A percentile compares a stretch with the other conserved stretches of the same genome.
Conservation (phyloP, 2,329 filamentous ascomycete genomes). For the Macroventuria anomochaeta region DNA sequence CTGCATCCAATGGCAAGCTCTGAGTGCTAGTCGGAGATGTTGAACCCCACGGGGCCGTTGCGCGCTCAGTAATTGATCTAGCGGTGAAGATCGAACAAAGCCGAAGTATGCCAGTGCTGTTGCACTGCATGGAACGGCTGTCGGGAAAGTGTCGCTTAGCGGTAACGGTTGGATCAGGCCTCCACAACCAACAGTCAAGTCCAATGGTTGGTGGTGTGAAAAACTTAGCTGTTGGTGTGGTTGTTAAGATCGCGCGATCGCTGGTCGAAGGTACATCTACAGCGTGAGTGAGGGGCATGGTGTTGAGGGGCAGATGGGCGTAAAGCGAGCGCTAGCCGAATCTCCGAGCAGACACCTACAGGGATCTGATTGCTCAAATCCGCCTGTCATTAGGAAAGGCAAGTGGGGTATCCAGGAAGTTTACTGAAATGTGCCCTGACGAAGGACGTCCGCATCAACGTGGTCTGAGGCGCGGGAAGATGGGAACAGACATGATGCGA, state of each 20-base stretch:
- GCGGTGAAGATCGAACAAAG: slow-evolving; percentile 35
- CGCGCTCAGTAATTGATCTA: slow-evolving; percentile 22
- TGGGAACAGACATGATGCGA: slow-evolving; percentile 7
- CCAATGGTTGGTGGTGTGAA: not conserved
- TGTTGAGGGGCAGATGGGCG: slow-evolving; percentile 44
- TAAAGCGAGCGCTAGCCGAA: too few relatives aligned
- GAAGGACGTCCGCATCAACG: slow-evolving; percentile 6
- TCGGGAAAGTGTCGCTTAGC: slow-evolving; percentile 6
- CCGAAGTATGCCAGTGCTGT: slow-evolving; percentile 26
- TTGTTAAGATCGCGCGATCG: slow-evolving; percentile 12
- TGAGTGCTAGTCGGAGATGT: slow-evolving; percentile 2
- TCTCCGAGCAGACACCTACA: too few relatives aligned
- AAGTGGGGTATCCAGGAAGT: slow-evolving; percentile 34
- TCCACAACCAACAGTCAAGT: not conserved
- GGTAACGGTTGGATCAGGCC: not conserved
- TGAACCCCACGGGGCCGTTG: slow-evolving; percentile 22
- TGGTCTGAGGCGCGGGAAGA: slow-evolving; percentile 10
- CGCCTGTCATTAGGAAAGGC: slow-evolving; percentile 31
- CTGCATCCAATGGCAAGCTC: not conserved
- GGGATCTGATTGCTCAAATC: slow-evolving; percentile 25
- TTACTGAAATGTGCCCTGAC: slow-evolving; percentile 22
- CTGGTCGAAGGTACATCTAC: slow-evolving; percentile 1
- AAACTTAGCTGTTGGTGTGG: slow-evolving; percentile 5
- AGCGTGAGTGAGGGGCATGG: slow-evolving; percentile 26
- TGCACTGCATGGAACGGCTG: slow-evolving; percentile 19